Evolutionary conservation across 148 eudicot species (phyloP), one percentile per base, ranked within the genome.

Genomic region (Gaultheria prostrata): DNA sequence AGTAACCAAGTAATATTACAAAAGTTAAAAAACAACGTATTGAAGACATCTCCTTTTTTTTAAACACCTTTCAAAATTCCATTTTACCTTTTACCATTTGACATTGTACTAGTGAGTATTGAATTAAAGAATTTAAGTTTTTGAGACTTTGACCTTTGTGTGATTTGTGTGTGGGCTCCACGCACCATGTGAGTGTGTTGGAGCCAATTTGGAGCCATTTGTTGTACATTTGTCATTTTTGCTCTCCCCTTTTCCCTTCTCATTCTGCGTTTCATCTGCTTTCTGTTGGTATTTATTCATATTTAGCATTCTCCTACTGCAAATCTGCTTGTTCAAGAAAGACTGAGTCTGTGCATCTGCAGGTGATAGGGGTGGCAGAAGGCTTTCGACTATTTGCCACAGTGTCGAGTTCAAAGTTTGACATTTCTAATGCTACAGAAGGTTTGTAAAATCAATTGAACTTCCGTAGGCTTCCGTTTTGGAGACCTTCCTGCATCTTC

Each of bases 331-430:
- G 63, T 51, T 81, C 48, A 61, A 50, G 28, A 20, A 63, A 61
- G 6, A 71, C 24, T 76, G 49, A 59, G 14, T n/a, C 14, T 39
- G 21, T 2, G 50, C 21, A 57, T 79, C 79, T 91, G 87, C 97
- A 97, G 99, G 98, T 88, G 82, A 85, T 92, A 84, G 91, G 86
- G 88, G 98, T 95, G 48, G 89, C 92, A 2, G 91, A 89, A 85
- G 89, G 94, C 78, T 97, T 97, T 77, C 98, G 90, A 74, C 83
- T 97, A 74, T 97, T 97, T 85, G 90, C 98, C 83, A 97, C 99
- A 15, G 88, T 97, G 83, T 89, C 98, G 77, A 90, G 92, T 90
- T 88, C 93, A 72, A 96, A 90, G 83, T 87, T 86, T 80, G 94
- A 92, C 61, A 48, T 80, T 54, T 84, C 89, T 78, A 86, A 79